These are phyloP conservation scores for Fragaria vesca DNA, from an alignment of 306 rosid species.

Conservation along the genomic window DNA sequence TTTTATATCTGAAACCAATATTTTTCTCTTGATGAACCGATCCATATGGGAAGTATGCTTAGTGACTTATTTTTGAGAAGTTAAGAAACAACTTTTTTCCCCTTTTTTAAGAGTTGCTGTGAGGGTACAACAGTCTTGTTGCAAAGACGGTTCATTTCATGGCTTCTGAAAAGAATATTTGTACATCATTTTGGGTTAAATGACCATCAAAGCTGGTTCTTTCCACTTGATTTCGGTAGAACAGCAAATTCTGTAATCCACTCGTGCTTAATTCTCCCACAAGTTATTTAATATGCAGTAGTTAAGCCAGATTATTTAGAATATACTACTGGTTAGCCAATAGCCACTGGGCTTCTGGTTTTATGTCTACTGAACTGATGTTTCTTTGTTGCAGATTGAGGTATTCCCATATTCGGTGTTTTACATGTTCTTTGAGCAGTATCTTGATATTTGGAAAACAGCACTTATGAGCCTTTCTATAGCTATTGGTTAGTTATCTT, in stretches of 20 bases:
- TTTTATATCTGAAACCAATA: not conserved
- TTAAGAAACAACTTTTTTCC: not conserved
- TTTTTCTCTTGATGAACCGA: not conserved
- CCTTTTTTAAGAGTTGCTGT: not conserved
- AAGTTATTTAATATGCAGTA: not conserved
- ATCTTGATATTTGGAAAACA: constrained; percentile 95
- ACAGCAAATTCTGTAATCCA: not conserved
- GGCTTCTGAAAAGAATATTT: not conserved
- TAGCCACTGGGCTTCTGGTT: not conserved
- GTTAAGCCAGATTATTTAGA: constrained; percentile 12
- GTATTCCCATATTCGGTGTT: constrained; percentile 94
- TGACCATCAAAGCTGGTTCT: not conserved
- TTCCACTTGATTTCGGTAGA: not conserved
- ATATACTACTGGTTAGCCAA: not conserved
- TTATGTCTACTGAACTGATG: constrained; percentile 28
- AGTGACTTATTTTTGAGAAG: not conserved
- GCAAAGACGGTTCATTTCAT: not conserved
- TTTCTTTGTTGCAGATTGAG: constrained; percentile 75
- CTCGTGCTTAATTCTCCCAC: not conserved
- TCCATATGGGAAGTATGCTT: not conserved
- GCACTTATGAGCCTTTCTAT: constrained; percentile 91
- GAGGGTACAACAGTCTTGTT: not conserved
- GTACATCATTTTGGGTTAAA: not conserved
- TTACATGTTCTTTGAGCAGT: constrained; percentile 98
- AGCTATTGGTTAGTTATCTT: constrained; percentile 77